Evolutionary conservation across 2,329 filamentous ascomycete species (phyloP).

Genomic region (Fusarium agapanthi): DNA sequence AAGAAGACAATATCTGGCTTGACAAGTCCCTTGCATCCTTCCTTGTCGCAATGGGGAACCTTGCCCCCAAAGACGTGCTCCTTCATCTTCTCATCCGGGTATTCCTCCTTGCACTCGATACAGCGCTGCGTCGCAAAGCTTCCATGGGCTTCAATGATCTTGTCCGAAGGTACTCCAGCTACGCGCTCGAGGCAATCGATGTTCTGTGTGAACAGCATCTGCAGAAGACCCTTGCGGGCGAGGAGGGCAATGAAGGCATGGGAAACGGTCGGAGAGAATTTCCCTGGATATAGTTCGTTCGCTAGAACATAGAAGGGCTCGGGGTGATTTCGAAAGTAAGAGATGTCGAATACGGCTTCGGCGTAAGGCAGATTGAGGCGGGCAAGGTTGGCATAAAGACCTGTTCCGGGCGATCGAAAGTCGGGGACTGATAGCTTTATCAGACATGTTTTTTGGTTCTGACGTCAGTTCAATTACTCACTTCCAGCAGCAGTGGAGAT

Average conservation of each 20-base stretch:
- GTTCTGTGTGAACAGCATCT: conserved; percentile 95
- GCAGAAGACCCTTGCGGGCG: conserved; percentile 77
- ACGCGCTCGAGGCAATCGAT: conserved; percentile 93
- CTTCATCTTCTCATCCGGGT: conserved; percentile 78
- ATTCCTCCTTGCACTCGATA: conserved; percentile 82
- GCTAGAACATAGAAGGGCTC: conserved; percentile 92
- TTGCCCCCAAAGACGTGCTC: conserved; percentile 70
- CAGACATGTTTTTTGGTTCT: neutral
- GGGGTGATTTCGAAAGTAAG: conserved; percentile 85
- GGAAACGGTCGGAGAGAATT: conserved; percentile 86
- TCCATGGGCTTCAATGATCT: conserved; percentile 92
- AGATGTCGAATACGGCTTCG: conserved; percentile 93
- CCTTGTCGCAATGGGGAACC: conserved; percentile 73
- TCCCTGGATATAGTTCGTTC: conserved; percentile 90
- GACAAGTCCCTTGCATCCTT: conserved; percentile 77
- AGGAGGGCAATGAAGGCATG: conserved; percentile 90
- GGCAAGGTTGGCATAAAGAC: conserved; percentile 91
- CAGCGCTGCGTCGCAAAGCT: conserved; percentile 93
- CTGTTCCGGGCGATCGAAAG: conserved; percentile 91
- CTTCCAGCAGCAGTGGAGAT: conserved; percentile 79
- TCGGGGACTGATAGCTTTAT: conserved; percentile 74
- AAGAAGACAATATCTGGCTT: conserved; percentile 98
- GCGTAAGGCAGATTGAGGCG: conserved; percentile 86
- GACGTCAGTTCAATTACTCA: conserved; percentile 41
- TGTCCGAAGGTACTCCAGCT: conserved; percentile 82